Evolutionary conservation across 164 flowering plant genomes (phyloP).

Genomic region (Piper betle): DNA sequence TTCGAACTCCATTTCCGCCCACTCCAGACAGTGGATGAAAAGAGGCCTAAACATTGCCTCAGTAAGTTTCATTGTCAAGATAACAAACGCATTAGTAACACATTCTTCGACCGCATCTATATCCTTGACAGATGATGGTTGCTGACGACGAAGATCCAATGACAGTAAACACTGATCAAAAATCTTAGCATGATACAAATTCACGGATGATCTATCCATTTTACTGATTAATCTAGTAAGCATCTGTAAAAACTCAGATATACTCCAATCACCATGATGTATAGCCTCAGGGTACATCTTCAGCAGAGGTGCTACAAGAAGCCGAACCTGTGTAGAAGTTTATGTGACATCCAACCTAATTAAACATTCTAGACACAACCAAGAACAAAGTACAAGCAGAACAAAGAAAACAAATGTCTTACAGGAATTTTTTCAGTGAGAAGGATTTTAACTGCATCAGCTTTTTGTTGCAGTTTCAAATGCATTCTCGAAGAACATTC

Average conservation of each 20-base stretch:
- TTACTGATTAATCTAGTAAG: constrained; percentile 28
- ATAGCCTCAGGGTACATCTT: constrained; percentile 44
- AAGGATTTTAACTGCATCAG: constrained; percentile 46
- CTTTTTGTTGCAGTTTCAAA: constrained; percentile 44
- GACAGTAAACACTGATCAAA: constrained; percentile 65
- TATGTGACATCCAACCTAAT: neutral
- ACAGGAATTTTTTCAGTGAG: constrained; percentile 64
- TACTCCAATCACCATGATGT: constrained; percentile 46
- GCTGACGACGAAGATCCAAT: constrained; percentile 77
- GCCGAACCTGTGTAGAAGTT: constrained; percentile 57
- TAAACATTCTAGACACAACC: neutral
- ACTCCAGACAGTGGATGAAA: constrained; percentile 64
- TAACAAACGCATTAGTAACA: constrained; percentile 45
- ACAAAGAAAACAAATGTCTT: constrained; percentile 11
- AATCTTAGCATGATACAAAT: constrained; percentile 39
- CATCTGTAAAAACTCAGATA: constrained; percentile 54
- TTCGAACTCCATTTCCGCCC: constrained; percentile 58
- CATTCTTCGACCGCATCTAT: constrained; percentile 48
- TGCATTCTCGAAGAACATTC: constrained; percentile 32
- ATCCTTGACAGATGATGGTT: constrained; percentile 34
- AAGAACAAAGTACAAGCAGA: neutral
- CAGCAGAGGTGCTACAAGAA: constrained; percentile 49
- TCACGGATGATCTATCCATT: constrained; percentile 64
- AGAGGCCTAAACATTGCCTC: constrained; percentile 86
- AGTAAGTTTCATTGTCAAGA: constrained; percentile 71